phyloP scores from a whole-genome alignment of 129 eudicot genomes.

The Lactuca sativa region DNA sequence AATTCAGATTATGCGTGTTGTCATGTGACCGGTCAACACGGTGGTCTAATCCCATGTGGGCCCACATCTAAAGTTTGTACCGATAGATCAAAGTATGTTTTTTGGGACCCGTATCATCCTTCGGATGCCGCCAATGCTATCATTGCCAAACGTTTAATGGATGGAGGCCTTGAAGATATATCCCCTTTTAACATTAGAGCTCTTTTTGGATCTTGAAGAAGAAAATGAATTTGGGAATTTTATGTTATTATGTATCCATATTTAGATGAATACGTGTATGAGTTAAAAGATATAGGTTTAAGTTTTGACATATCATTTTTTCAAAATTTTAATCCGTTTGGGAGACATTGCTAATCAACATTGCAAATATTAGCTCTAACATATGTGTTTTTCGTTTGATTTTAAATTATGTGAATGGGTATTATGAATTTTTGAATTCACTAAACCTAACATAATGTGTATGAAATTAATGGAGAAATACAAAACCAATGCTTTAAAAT shows the following conservation, averaged over 20 bases:
- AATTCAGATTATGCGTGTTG: conserved; percentile 73
- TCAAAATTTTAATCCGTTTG: not conserved
- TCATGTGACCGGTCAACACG: conserved; percentile 52
- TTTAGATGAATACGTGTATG: not conserved
- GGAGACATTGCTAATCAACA: not conserved
- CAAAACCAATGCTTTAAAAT: too few relatives aligned
- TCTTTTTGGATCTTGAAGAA: conserved; percentile 35
- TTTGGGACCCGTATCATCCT: conserved; percentile 97
- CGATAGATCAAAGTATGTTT: conserved; percentile 77
- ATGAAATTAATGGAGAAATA: too few relatives aligned
- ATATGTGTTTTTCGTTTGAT: not conserved
- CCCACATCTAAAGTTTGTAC: conserved; percentile 66
- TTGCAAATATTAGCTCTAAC: not conserved
- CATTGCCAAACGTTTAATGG: conserved; percentile 59
- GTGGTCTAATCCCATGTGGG: conserved; percentile 82
- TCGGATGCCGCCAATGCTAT: conserved; percentile 63
- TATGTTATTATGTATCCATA: not conserved
- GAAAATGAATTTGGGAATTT: not conserved
- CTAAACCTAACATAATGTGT: too few relatives aligned
- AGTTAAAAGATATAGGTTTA: not conserved
- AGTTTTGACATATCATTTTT: not conserved
- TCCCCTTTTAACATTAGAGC: conserved; percentile 69
- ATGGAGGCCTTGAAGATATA: conserved; percentile 57
- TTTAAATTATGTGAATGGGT: too few relatives aligned
- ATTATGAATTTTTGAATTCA: too few relatives aligned